Base-by-base conservation (phyloP, 306 rosid species). In the Alnus rubra region DNA sequence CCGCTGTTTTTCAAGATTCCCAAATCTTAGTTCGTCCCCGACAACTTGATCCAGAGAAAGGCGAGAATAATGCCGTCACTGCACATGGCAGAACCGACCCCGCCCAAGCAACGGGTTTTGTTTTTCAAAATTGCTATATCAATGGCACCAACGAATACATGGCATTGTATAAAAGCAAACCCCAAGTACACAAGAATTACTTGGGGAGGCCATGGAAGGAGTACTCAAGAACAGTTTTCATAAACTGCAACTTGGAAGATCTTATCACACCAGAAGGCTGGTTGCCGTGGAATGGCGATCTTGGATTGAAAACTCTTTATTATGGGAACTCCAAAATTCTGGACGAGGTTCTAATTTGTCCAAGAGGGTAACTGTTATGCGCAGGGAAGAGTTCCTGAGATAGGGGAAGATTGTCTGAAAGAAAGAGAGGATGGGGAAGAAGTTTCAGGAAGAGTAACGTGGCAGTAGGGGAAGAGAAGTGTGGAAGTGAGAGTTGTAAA, bases 151-250 rank as follows among this genome's bases (percentile, higher is more conserved):
- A 39, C 44, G 6, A 39, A 39, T 39, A 39, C 44, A 39, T 39
- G 44, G 44, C 44, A 39, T 39, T 39, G 44, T 39, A 39, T 39
- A 3, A 39, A 3, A 39, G 5, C 4, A 39, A 39, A 3, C 44
- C 44, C 44, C 5, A 39, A 39, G 44, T 39, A 4, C 44, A 39
- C 44, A 39, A 95, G 71, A 95, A 87, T 83, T 95, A 59, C 88
- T 82, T 95, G 87, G 99, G 99, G 23, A 91, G 99, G 90, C 99
- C 99, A 1, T 95, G 99, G 99, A 95, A 93, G 87, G 87, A 83
- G 79, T 95, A 82, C 67, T 88, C 97, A 0, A 91, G 99, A 76
- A 88, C 93, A 0, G 90, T 93, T 78, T 90, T 85, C 73, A 59
- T 95, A 8, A 64, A 82, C 3, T 87, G 91, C 0, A n/a, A 11